Evolutionary conservation across 2,329 filamentous ascomycete genomes (phyloP), one percentile per base, ranked within the genome.

Genomic region (Orbilia blumenaviensis): DNA sequence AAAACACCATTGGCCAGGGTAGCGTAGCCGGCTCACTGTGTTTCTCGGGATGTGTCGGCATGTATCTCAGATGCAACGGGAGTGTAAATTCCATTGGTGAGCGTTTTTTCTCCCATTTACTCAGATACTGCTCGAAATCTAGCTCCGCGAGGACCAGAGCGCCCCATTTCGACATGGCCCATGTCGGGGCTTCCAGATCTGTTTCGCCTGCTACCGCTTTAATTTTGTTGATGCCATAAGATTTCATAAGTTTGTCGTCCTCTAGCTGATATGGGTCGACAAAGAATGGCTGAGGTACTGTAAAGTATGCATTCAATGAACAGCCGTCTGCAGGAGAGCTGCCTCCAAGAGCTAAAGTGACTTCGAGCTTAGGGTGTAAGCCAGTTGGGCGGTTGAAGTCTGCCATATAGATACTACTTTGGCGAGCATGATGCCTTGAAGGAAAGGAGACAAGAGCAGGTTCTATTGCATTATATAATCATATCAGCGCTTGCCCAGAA

Each of bases 191-290:
- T 66, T 80, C 80, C n/a, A 80, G 68, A 56, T 80, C 80, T 1
- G 79, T 79, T 25, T 80, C 79, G 1, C 80, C 80, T 27, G 67
- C 66, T 7, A 79, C 78, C 9, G 61, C 77, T 16, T 63, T 66
- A 32, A 80, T 27, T 7, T 69, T 76, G 14, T 78, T 78, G 64
- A 80, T 78, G n/a, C 73, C 76, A 8, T 79, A 78, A 4, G 77
- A 78, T 46, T 80, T 77, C 50, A 72, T 67, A 46, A 80, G 78
- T n/a, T 75, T 75, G 2, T 46, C 44, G 3, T 77, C 41, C 18
- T 78, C 73, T 3, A 80, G 77, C 23, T 80, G 80, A 38, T 80
- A 80, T 44, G 79, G 77, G 46, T 80, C 80, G 16, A 80, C 67
- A 29, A 80, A 80, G 42, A 80, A 77, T 1, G 76, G 63, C 2